Evolutionary conservation across 805 yeast species (phyloP).

Genomic region (Yarrowia sp.): DNA sequence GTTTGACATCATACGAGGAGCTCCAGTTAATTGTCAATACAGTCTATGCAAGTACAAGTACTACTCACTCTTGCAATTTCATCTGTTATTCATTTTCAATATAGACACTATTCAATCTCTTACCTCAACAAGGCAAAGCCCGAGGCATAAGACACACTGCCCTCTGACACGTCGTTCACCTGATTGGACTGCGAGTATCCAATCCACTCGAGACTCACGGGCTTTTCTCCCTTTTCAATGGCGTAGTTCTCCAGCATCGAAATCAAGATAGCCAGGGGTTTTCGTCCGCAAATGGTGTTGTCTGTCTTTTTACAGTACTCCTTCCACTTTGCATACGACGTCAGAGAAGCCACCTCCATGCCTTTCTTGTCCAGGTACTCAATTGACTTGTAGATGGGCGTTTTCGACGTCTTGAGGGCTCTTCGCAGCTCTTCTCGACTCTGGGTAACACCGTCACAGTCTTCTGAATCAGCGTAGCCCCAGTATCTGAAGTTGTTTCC

Average conservation of each 20-base stretch:
- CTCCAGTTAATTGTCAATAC: too few relatives aligned
- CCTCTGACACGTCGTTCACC: constrained; percentile 59
- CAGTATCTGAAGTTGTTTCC: constrained; percentile 70
- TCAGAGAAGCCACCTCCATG: constrained; percentile 65
- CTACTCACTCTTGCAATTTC: too few relatives aligned
- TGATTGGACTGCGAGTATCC: constrained; percentile 79
- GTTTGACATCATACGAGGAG: too few relatives aligned
- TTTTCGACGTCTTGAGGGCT: constrained; percentile 43
- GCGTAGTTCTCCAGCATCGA: constrained; percentile 51
- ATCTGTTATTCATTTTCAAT: too few relatives aligned
- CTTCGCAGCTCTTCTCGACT: constrained; percentile 27
- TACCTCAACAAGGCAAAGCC: constrained; percentile 60
- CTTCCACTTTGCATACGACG: constrained; percentile 66
- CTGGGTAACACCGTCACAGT: constrained; percentile 1
- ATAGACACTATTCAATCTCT: neutral
- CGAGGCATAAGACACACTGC: constrained; percentile 91
- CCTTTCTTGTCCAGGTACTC: constrained; percentile 74
- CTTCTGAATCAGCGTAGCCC: constrained; percentile 53
- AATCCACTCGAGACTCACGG: constrained; percentile 64
- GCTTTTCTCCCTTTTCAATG: constrained; percentile 42
- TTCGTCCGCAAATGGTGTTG: constrained; percentile 93
- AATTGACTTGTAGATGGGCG: constrained; percentile 74
- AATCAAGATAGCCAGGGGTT: constrained; percentile 72
- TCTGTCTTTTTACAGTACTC: constrained; percentile 72
- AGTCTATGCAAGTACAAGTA: too few relatives aligned